A percentile compares a stretch with the other conserved stretches of the same genome.
Evolutionary conservation across 116 monocot genomes (phyloP).

Genomic region (Cymodocea nodosa): DNA sequence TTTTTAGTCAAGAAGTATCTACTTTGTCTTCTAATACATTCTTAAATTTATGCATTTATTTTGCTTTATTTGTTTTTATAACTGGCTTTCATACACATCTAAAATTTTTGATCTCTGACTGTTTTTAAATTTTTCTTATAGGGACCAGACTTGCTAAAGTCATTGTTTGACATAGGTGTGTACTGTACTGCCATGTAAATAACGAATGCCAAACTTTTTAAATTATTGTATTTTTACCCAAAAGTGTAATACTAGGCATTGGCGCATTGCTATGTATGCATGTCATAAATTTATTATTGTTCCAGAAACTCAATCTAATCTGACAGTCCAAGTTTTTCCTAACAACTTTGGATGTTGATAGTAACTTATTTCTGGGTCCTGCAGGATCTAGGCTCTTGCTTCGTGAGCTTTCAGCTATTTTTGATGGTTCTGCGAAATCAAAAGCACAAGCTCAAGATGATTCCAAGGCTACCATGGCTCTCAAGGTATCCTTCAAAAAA

Average conservation of each 20-base stretch:
- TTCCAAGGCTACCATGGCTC: conserved; percentile 77
- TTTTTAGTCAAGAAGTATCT: too few species aligned
- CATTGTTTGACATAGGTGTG: conserved; percentile 53
- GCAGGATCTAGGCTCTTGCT: conserved; percentile 71
- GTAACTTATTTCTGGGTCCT: not conserved
- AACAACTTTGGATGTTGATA: too few species aligned
- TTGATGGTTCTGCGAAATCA: conserved; percentile 78
- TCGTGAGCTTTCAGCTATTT: conserved; percentile 71
- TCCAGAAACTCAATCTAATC: too few species aligned
- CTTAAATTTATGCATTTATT: not conserved
- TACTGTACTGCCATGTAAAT: too few species aligned
- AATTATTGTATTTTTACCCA: too few species aligned
- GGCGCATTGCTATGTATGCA: too few species aligned
- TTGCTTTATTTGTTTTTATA: not conserved
- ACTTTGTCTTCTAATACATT: too few species aligned
- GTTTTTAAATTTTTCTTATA: conserved; percentile 14
- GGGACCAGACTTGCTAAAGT: conserved; percentile 59
- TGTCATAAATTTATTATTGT: too few species aligned
- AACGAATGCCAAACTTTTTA: too few species aligned
- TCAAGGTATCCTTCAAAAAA: conserved; percentile 39
- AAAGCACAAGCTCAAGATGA: conserved; percentile 85
- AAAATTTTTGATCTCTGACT: not conserved
- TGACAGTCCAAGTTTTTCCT: too few species aligned
- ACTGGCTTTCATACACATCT: not conserved
- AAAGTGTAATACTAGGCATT: too few species aligned